Base-by-base conservation (phyloP, 2,329 filamentous ascomycete genomes). In the Colletotrichum higginsianum region DNA sequence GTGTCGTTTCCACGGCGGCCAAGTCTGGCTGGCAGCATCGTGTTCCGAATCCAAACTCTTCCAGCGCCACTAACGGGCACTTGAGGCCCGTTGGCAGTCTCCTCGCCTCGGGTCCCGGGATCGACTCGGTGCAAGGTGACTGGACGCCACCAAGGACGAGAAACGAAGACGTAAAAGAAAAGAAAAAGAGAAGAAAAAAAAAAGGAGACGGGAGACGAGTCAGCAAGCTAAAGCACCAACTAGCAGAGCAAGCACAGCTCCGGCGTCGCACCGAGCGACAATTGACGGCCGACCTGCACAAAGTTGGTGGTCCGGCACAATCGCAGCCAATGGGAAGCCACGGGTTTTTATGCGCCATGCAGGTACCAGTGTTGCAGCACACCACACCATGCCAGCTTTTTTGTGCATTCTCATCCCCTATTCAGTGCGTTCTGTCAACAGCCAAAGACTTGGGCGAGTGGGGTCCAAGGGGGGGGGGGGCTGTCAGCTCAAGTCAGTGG, bases 341-440 rank as follows among this genome's bases (percentile, higher is more conserved):
- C 15, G 12, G 11, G 18, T 23, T 8, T 35, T 53, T 47, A 62
- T 71, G 64, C 68, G 58, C 44, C 42, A 67, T 71, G 68, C 68
- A 71, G 68, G 68, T 44, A 72, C 65, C 55, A 53, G 42, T 46
- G 44, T 57, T 50, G 23, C 64, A 47, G 26, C 68, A 60, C 60
- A 68, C 69, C 68, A 60, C 60, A 68, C 69, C 69, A 72, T 53
- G 35, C 35, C 58, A 46, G 42, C 23, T 42, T 67, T 67, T 57
- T 68, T 68, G 46, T 68, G 68, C 65, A 68, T 35, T 55, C 53
- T 57, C 52, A 65, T 40, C 65, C 57, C 65, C 66, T 72, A 63
- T 64, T 38, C 68, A 68, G 16, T 56, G 69, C 60, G 46, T 68
- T 44, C 21, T 46, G 23, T 38, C 4, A 58, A 38, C n/a, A n/a